Evolutionary conservation across 768 basidiomycete species (phyloP), one percentile per base, ranked within the genome.

Genomic region (Cyclocybe cylindracea): DNA sequence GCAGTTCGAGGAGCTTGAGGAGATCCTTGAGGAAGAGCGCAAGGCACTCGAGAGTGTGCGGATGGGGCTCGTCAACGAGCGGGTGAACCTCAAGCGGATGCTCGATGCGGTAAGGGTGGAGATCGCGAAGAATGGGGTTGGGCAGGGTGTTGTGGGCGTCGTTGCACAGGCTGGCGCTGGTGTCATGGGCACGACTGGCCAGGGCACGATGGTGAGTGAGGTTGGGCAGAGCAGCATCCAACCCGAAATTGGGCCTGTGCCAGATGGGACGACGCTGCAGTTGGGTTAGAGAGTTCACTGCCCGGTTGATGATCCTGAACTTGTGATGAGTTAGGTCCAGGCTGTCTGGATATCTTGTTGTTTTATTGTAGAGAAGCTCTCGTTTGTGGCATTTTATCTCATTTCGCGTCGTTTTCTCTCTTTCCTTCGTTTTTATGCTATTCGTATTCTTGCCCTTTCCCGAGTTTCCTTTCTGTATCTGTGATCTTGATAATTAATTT

Each of bases 1-100:
- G 2, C 91, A 95, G 66, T 98, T 98, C 62, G 97, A 98, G 66
- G 87, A 92, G 67, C 76, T 99, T 50, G 97, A 99, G 66, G 88
- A 90, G 43, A 73, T 94, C 7, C 74, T 99, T 46, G 97, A 98
- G 66, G 87, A 92, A 46, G 97, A 99, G 70, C 80, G 94, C 50
- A 81, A 88, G 55, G 76, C 83, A 34, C 70, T 99, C 40, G 97
- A 99, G 75, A 84, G 85, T 42, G 85, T 89, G 16, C 80, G 91
- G 48, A 78, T 91, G 71, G 79, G 84, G 36, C 73, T 98, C 38
- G 84, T 91, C 47, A 86, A 79, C 61, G 96, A 98, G 65, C 80
- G 93, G 46, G 66, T 86, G 46, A 80, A 79, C 38, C 61, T 93
- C 48, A 87, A 84, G 69, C 84, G 80, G 66, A 79, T 85, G 77